These are phyloP conservation scores for Podila epicladia DNA, from an alignment of 192 early-diverging fungal species.

Conservation along the genomic window DNA sequence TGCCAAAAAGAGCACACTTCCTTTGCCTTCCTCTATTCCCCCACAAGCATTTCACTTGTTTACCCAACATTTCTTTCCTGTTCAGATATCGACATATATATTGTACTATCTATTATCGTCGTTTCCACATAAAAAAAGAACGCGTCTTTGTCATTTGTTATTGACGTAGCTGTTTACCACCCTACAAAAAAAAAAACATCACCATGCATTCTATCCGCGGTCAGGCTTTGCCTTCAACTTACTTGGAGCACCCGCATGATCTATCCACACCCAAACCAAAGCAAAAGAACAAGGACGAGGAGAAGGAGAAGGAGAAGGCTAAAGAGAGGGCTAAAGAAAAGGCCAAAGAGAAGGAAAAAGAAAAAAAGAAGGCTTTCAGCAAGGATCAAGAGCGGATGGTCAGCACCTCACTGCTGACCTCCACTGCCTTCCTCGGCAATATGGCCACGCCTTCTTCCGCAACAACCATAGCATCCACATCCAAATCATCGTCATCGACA, in stretches of 20 bases:
- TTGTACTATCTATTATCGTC: too few species aligned
- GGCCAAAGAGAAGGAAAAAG: background rate
- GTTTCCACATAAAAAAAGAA: background rate
- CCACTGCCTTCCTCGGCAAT: conserved; percentile 15
- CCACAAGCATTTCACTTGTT: background rate
- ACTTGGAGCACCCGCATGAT: background rate
- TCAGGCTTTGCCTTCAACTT: conserved; percentile 2
- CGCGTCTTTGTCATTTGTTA: conserved; percentile 6
- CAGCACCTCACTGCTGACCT: conserved; percentile 20
- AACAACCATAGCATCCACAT: conserved; percentile 10
- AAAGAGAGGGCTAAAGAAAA: background rate
- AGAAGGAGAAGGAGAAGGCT: background rate
- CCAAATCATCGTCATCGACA: background rate
- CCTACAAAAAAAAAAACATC: background rate
- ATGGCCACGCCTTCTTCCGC: background rate
- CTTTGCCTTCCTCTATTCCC: background rate
- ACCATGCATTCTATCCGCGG: conserved; percentile 9
- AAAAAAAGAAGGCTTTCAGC: background rate
- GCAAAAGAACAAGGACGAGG: conserved; percentile 8
- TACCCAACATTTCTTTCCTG: background rate
- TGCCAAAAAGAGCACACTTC: background rate
- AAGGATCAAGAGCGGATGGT: conserved; percentile 6
- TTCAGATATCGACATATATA: background rate
- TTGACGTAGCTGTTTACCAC: background rate
- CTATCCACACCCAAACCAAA: background rate